These are phyloP conservation scores for Fraxinus xanthoxyloides DNA, from an alignment of 305 asterid genomes.

Conservation along the genomic window DNA sequence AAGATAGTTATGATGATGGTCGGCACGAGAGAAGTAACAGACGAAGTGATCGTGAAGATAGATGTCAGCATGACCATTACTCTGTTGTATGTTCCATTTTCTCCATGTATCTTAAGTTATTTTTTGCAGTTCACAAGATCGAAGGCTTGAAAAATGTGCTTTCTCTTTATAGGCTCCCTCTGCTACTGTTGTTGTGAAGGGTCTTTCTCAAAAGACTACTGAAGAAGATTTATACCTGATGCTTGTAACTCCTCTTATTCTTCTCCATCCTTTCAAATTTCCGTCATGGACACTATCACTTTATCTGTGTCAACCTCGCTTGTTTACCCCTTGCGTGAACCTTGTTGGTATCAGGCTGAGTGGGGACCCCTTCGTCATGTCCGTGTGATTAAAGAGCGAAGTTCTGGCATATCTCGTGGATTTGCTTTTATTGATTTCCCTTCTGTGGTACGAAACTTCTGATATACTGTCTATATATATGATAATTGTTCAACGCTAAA, in stretches of 20 bases:
- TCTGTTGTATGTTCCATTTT: conserved; percentile 55
- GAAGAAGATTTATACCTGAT: conserved; percentile 95
- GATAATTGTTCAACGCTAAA: conserved; percentile 8
- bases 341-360: conserved; percentile 60
- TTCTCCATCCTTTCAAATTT: conserved; percentile 11
- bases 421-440: conserved; percentile 98
- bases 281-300: conserved; percentile 9
- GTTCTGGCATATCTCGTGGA: conserved; percentile 91
- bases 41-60: conserved; percentile 79
- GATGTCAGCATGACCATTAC: conserved; percentile 56
- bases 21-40: conserved; percentile 69
- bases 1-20: conserved; percentile 80
- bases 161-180: conserved; percentile 74
- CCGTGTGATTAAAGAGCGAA: conserved; percentile 93
- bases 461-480: conserved; percentile 16
- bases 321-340: conserved; percentile 8
- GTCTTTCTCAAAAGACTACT: conserved; percentile 90
- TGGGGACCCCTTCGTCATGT: conserved; percentile 99
- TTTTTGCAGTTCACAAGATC: conserved; percentile 16
- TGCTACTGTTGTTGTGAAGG: conserved; percentile 95
- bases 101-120: conserved; percentile 5
- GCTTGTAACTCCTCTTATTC: conserved; percentile 50
- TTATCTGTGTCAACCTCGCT: neutral
- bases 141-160: conserved; percentile 10
- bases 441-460: conserved; percentile 62